Base-by-base conservation (phyloP, 2,329 filamentous ascomycete genomes). In the Colletotrichum sp. region DNA sequence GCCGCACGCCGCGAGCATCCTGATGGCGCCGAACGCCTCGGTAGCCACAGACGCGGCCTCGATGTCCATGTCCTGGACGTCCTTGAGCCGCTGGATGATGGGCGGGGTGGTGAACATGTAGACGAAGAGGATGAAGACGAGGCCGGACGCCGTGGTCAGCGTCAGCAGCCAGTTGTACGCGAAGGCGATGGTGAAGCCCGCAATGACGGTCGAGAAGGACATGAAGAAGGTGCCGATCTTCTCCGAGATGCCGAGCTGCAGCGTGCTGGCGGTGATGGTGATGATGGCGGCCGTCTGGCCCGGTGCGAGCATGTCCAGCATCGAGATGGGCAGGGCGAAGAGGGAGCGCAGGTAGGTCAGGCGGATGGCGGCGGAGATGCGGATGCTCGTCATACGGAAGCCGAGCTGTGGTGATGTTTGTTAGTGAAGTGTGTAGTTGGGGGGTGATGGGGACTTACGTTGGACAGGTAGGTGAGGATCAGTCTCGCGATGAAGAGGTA, bases 171-270 rank as follows among this genome's bases (percentile, higher is more conserved):
- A 90, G 34, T 86, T 88, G 75, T 89, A 89, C 18, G 84, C 80
- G 76, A 91, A 91, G 0, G 90, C 87, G 63, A 91, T 87, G 13
- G 86, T 83, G n/a, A 89, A 84, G 71, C 88, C 88, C 0, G 88
- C 81, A 8, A 87, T 78, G 7, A 89, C 79, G 3, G 87, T 79
- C 4, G 87, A 81, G 4, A 86, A 67, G 3, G 83, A 85, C 67
- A 88, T 85, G 34, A 89, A 82, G 2, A 89, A 81, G 3, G 81
- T 82, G 3, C 85, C 84, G 7, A 91, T 81, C 69, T 88, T 88
- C 77, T 91, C 89, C 0, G 89, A 90, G n/a, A 91, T 87, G 21
- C 88, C 89, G 30, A 89, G 83, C 72, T 91, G 90, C 13, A 91
- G 85, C 0, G 87, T 87, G 77, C 90, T 91, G 36, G 89, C 86